Evolutionary conservation across 2,329 filamentous ascomycete species (phyloP), one percentile per base, ranked within the genome.

Genomic region (Cryphonectria nitschkei): DNA sequence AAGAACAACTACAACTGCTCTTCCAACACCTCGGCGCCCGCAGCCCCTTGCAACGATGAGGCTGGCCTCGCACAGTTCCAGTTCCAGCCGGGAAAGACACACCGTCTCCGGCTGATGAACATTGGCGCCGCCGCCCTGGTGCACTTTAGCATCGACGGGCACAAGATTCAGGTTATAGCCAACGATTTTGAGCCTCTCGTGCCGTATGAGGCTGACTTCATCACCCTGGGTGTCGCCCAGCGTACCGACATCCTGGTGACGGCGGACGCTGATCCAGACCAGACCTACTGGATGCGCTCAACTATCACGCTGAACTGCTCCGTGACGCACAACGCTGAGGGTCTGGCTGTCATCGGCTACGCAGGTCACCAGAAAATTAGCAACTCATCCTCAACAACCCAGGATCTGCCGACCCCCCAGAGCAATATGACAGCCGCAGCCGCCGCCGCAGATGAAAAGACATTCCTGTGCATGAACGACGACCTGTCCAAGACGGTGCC

Each of bases 281-380:
- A 32, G n/a, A 32, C 67, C 16, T 64, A 65, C 32, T 69, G 61
- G 60, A 69, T 69, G 67, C 67, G 67, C 16, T 41, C 34, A 9
- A 64, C 62, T 14, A 39, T 65, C 22, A 22, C 39, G 5, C 22
- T 43, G 61, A 64, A 61, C 58, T 61, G 58, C 58, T 64, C 61
- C 3, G 37, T 64, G 4, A 29, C 61, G 11, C 39, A 64, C 14
- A 43, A 64, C 61, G 39, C 61, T 3, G 14, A 64, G 39, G 58
- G 58, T 9, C 34, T 61, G 32, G 58, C 58, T 22, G 34, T 61
- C 34, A 32, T 61, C 34, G 58, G 26, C 4, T 61, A 61, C 22
- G 58, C 58, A 34, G 58, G 32, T 16, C 16, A 34, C 16, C 11
- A 34, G 34, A 32, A 61, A 32, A 39, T 4, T 7, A 37, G 32